Base-by-base conservation (phyloP, 2,329 filamentous ascomycete genomes). In the Alternaria triticina region DNA sequence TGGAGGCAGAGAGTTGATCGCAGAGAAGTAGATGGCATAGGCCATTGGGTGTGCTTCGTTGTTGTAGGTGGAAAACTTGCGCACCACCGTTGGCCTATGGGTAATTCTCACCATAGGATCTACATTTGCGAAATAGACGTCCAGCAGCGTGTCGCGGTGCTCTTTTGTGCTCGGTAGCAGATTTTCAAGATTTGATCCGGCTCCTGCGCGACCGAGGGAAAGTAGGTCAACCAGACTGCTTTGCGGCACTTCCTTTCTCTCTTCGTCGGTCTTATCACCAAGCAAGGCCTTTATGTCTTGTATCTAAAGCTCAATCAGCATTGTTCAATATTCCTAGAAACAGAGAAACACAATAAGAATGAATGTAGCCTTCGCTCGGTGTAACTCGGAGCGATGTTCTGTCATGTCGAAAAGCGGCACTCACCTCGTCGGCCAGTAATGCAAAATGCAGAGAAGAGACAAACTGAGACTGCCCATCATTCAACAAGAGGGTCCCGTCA, bases 361-460 rank as follows among this genome's bases (percentile, higher is more conserved):
- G 27, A 30, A 17, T 12, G 7, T 33, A n/a, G 28, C 30, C n/a
- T n/a, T 36, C 15, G 49, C 33, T 25, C 20, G 15, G 28, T 25
- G 15, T 8, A 5, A 36, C 10, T 33, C 22, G 17, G 45, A 40
- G 30, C n/a, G 2, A 22, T 43, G 23, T 20, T 30, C 20, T 5
- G 12, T 25, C 22, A 33, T 30, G 15, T 33, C 28, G n/a, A 30
- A 54, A n/a, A 25, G 13, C 28, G 12, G 13, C 9, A 65, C 73
- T 65, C 61, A 80, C 78, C 72, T 80, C 78, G 17, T 80, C 79
- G 40, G 79, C 77, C 43, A 80, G 66, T n/a, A 80, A 65, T 17
- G 79, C 77, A 62, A 76, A 80, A 54, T 80, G 79, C n/a, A 80
- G 64, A 28, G 79, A 79, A 6, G 79, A 80, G 2, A 80, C 79